Evolutionary conservation across 2,329 filamentous ascomycete genomes (phyloP).

Genomic region (Trichophyton mentagrophytes): DNA sequence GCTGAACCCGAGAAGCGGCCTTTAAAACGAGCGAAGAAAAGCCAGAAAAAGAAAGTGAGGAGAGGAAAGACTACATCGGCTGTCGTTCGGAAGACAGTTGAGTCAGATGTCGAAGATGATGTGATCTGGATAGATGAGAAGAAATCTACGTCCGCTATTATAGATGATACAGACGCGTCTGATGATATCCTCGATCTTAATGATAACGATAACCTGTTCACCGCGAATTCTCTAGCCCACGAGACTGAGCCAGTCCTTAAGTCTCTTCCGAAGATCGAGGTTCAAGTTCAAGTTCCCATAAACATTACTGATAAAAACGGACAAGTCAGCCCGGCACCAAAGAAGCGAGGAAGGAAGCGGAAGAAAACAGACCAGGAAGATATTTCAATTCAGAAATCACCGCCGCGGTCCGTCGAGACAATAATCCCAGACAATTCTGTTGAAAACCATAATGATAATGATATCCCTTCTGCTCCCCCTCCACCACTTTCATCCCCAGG

Average conservation of each 20-base stretch:
- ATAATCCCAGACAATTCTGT: background rate
- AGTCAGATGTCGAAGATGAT: slow-evolving; percentile 27
- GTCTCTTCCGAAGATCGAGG: background rate
- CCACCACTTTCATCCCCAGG: background rate
- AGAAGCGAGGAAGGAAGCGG: slow-evolving; percentile 33
- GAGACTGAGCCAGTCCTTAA: background rate
- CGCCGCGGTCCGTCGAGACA: background rate
- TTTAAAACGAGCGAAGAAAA: slow-evolving; percentile 21
- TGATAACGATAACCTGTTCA: background rate
- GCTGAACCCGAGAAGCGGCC: background rate
- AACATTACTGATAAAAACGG: background rate
- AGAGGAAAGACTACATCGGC: slow-evolving; percentile 32
- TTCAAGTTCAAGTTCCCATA: background rate
- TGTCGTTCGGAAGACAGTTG: slow-evolving; percentile 19
- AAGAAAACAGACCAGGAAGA: slow-evolving; percentile 18
- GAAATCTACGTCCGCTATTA: background rate
- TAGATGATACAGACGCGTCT: slow-evolving; percentile 1
- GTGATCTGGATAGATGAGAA: slow-evolving; percentile 29
- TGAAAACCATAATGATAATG: background rate
- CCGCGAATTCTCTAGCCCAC: background rate
- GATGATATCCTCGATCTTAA: background rate
- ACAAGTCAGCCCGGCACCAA: slow-evolving; percentile 15
- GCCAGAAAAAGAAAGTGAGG: slow-evolving; percentile 34
- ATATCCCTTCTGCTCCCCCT: background rate
- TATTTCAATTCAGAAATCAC: background rate